Evolutionary conservation across 345 rosid genomes (phyloP).

Genomic region (Hibiscus trionum): DNA sequence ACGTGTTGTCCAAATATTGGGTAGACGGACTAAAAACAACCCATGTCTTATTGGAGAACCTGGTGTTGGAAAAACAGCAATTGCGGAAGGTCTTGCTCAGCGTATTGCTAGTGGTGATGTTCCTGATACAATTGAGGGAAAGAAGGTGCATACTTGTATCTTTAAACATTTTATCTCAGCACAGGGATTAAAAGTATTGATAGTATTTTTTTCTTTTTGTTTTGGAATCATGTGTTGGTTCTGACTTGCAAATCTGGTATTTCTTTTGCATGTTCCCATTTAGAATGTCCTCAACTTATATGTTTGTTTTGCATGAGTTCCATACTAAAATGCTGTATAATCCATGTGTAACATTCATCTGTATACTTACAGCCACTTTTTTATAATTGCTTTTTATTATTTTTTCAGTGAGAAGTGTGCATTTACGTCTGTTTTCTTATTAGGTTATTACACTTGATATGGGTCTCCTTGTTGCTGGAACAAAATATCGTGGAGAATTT

Average conservation of each 20-base stretch:
- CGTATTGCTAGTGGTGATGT: conserved; percentile 87
- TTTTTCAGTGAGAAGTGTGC: not conserved
- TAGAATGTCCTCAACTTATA: not conserved
- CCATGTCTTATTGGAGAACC: conserved; percentile 99
- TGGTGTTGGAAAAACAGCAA: conserved; percentile 99
- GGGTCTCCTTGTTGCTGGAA: conserved; percentile 99
- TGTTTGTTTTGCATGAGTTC: not conserved
- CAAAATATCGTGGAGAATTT: conserved; percentile 95
- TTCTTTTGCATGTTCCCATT: not conserved
- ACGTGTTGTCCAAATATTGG: conserved; percentile 92
- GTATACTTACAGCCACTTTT: not conserved
- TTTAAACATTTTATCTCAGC: not conserved
- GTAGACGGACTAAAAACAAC: conserved; percentile 92
- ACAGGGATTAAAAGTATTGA: not conserved
- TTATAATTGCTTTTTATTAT: not conserved
- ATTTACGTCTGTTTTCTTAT: not conserved
- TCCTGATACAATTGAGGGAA: conserved; percentile 95
- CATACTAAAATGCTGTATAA: not conserved
- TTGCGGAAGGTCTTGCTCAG: conserved; percentile 99
- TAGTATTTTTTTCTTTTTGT: not conserved
- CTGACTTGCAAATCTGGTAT: not conserved
- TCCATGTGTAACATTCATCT: not conserved
- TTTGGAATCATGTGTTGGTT: not conserved
- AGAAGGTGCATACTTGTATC: conserved; percentile 46
- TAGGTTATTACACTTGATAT: conserved; percentile 97